Evolutionary conservation across 805 yeast genomes (phyloP).

Genomic region (Candida lessepsii): DNA sequence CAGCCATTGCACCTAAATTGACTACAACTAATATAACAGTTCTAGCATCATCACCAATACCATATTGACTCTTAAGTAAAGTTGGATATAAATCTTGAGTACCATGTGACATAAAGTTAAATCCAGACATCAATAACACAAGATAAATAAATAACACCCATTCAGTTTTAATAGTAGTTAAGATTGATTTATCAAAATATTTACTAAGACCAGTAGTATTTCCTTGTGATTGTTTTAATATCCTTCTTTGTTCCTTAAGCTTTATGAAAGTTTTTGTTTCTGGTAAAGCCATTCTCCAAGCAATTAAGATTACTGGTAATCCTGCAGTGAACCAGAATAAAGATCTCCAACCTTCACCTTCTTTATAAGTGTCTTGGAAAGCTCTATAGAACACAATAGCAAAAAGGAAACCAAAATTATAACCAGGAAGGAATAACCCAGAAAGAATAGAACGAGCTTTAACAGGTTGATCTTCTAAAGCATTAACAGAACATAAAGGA

Average conservation of each 20-base stretch:
- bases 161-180: constrained; percentile 35
- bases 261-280: constrained; percentile 55
- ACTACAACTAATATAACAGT: constrained; percentile 64
- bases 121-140: constrained; percentile 55
- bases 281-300: constrained; percentile 57
- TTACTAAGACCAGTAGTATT: constrained; percentile 8
- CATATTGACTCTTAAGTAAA: constrained; percentile 52
- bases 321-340: constrained; percentile 75
- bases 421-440: constrained; percentile 53
- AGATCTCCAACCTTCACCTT: constrained; percentile 63
- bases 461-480: constrained; percentile 63
- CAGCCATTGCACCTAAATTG: constrained; percentile 65
- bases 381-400: constrained; percentile 69
- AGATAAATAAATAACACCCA: constrained; percentile 35
- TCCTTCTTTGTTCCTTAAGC: constrained; percentile 18
- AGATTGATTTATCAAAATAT: constrained; percentile 13
- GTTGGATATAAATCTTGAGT: constrained; percentile 75
- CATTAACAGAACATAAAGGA: constrained; percentile 64
- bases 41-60: constrained; percentile 41
- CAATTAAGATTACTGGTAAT: constrained; percentile 55
- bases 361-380: constrained; percentile 35
- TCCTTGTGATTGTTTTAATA: not conserved
- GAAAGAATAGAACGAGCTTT: constrained; percentile 60
- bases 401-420: constrained; percentile 65
- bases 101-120: constrained; percentile 72